Percentiles rank a stretch among this genome's conserved stretches.
These are phyloP conservation scores for Cardamine chenopodiifolia DNA, from an alignment of 345 rosid species.

Conservation along the genomic window DNA sequence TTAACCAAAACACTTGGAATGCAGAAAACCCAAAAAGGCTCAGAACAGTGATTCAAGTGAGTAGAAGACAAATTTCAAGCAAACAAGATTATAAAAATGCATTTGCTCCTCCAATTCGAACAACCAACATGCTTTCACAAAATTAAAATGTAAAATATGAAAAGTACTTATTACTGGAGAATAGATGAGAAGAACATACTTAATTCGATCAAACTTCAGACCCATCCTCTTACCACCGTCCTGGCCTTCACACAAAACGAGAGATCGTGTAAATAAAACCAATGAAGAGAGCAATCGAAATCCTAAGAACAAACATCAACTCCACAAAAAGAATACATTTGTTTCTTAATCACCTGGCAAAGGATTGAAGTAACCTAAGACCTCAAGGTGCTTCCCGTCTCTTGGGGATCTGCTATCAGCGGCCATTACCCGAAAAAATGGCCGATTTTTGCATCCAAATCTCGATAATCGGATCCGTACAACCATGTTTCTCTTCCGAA, in stretches of 20 bases:
- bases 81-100: not conserved
- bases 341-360: constrained; percentile 67
- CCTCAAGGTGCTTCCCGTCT: constrained; percentile 91
- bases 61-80: not conserved
- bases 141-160: too few species aligned
- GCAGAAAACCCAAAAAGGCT: not conserved
- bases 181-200: constrained; percentile 53
- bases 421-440: constrained; percentile 86
- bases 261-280: constrained; percentile 17
- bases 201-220: constrained; percentile 80
- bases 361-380: constrained; percentile 81
- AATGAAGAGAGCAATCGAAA: not conserved
- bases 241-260: constrained; percentile 55
- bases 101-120: too few species aligned
- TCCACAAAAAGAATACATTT: not conserved
- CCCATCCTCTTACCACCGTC: constrained; percentile 97
- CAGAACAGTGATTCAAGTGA: not conserved
- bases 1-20: too few species aligned
- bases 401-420: constrained; percentile 88
- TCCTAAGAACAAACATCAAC: not conserved
- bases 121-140: too few species aligned
- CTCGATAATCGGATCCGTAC: constrained; percentile 76
- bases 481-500: constrained; percentile 52
- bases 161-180: too few species aligned
- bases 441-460: constrained; percentile 83